Conservation (phyloP, 1,139 yeast genomes). For the Spencermartinsiella ligniputridi region DNA sequence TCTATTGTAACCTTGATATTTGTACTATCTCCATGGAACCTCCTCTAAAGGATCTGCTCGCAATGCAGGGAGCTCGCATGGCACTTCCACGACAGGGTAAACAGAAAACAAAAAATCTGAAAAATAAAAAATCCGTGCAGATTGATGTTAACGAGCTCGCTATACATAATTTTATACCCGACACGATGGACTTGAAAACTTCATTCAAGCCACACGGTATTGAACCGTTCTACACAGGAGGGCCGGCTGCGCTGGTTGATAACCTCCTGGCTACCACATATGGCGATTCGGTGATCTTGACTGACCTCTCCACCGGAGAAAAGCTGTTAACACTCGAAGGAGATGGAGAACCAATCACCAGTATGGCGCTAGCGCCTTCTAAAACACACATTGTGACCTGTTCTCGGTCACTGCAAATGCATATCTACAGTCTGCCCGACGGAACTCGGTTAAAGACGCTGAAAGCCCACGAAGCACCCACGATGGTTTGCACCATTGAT, state of each 20-base stretch:
- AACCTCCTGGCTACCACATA: conserved; percentile 79
- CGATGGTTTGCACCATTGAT: conserved; percentile 73
- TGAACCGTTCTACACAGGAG: conserved; percentile 81
- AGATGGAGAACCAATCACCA: conserved; percentile 80
- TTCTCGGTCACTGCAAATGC: conserved; percentile 80
- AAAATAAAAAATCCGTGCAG: no score
- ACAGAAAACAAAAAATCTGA: no score
- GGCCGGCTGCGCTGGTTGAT: conserved; percentile 66
- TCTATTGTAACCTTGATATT: no score
- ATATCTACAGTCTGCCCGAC: conserved; percentile 49
- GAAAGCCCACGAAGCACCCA: conserved; percentile 63
- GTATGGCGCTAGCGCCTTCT: conserved; percentile 71
- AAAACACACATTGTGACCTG: conserved; percentile 65
- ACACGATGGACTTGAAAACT: conserved; percentile 28
- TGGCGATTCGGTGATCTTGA: conserved; percentile 64
- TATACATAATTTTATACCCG: no score
- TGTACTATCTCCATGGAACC: no score
- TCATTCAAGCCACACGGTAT: conserved; percentile 45
- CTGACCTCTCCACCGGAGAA: conserved; percentile 56
- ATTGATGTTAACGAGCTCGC: no score
- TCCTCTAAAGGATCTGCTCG: no score
- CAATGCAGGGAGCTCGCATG: no score
- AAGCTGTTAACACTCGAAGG: conserved; percentile 66
- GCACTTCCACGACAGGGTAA: no score
- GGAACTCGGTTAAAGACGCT: conserved; percentile 33